A percentile compares a stretch with the other conserved stretches of the same genome.
Conservation (phyloP, 441 rosid genomes). For the Arabidopsis hybrid region DNA sequence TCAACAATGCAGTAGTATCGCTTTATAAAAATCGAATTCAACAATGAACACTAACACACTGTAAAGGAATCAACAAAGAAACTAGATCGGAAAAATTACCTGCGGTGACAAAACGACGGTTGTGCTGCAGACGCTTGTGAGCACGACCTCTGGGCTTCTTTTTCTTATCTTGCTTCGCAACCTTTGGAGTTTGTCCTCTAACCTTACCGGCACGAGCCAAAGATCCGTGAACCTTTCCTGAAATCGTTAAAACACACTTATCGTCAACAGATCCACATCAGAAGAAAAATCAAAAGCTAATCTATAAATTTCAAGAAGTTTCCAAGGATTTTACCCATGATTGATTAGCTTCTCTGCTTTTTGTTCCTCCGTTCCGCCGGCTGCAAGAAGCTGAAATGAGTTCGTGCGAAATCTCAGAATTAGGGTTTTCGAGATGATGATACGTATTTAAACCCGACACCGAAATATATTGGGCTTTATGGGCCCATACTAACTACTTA, state of each 20-base stretch:
- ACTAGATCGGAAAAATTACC: slow-evolving; percentile 37
- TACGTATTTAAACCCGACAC: slow-evolving; percentile 5
- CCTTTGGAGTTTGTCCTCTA: slow-evolving; percentile 72
- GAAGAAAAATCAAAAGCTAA: not conserved
- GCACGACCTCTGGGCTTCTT: slow-evolving; percentile 76
- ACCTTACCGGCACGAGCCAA: slow-evolving; percentile 89
- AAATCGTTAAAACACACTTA: not conserved
- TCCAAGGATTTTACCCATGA: slow-evolving; percentile 31
- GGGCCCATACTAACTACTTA: not conserved
- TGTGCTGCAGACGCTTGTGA: slow-evolving; percentile 62
- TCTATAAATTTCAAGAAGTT: not conserved
- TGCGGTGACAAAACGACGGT: slow-evolving; percentile 69
- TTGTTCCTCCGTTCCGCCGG: slow-evolving; percentile 26
- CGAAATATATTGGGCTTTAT: slow-evolving; percentile 26
- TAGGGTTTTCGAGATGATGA: slow-evolving; percentile 21
- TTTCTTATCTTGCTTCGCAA: slow-evolving; percentile 71
- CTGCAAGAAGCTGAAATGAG: slow-evolving; percentile 24
- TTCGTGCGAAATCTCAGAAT: not conserved
- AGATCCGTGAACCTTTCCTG: slow-evolving; percentile 95
- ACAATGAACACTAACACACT: not conserved
- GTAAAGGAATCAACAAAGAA: not conserved
- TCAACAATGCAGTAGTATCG: not conserved
- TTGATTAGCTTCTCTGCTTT: slow-evolving; percentile 18
- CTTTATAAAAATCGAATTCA: too few species aligned
- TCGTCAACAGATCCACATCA: slow-evolving; percentile 2